A percentile compares a stretch with the other conserved stretches of the same genome.
phyloP scores from a whole-genome alignment of 768 basidiomycete species.

The Tulasnella sp. region DNA sequence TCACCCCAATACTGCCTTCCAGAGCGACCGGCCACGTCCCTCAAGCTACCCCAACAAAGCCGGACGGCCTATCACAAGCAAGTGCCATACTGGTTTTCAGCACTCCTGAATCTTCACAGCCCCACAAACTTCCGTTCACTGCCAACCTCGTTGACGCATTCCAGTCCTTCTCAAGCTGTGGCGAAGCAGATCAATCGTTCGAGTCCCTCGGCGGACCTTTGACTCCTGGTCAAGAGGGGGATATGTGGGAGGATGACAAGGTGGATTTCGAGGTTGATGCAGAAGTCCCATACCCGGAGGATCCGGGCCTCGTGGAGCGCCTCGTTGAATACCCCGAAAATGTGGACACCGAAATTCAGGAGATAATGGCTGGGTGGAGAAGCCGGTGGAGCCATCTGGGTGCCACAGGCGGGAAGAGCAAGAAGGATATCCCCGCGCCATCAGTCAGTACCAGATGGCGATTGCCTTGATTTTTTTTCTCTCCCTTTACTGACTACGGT shows the following conservation, averaged over 20 bases:
- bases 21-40: not conserved
- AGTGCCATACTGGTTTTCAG: conserved; percentile 2
- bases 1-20: not conserved
- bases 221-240: not conserved
- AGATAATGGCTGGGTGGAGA: conserved; percentile 17
- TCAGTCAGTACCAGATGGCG: not conserved
- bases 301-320: not conserved
- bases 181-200: not conserved
- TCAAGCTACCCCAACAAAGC: conserved; percentile 1
- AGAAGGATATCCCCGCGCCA: not conserved
- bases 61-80: not conserved
- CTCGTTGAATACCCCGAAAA: not conserved
- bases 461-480: not conserved
- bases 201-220: not conserved
- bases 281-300: not conserved
- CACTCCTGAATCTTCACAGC: not conserved
- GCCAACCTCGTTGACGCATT: not conserved
- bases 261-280: conserved; percentile 15
- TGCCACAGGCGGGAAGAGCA: not conserved
- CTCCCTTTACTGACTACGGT: not conserved
- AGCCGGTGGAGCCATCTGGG: conserved; percentile 12
- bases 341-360: not conserved
- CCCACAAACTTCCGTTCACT: not conserved
- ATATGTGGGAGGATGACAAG: not conserved
- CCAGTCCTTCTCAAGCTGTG: not conserved